Conservation (phyloP, 1,139 yeast genomes). For the Wickerhamiella pararugosa region DNA sequence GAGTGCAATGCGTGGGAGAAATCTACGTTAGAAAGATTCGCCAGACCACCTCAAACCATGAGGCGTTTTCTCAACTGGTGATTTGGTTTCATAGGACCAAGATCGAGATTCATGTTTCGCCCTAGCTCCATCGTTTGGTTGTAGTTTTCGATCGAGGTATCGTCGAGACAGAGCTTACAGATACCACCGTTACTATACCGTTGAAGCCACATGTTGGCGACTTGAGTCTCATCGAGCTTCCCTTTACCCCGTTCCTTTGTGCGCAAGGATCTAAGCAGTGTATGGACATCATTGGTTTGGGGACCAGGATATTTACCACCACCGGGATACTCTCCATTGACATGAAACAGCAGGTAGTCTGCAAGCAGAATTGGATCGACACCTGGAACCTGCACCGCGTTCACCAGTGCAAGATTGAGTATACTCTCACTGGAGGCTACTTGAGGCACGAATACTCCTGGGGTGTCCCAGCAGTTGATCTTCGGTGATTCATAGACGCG, state of each 20-base stretch:
- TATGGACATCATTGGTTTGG: conserved; percentile 66
- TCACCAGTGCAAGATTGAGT: conserved; percentile 60
- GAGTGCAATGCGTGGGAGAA: neutral
- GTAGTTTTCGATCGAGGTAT: conserved; percentile 14
- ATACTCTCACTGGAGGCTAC: conserved; percentile 53
- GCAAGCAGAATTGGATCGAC: conserved; percentile 80
- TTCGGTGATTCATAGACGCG: conserved; percentile 48
- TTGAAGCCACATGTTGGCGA: conserved; percentile 55
- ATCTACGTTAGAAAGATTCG: too few relatives aligned
- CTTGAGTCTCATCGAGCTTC: conserved; percentile 38
- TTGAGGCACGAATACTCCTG: conserved; percentile 79
- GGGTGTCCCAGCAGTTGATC: conserved; percentile 71
- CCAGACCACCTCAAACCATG: conserved; percentile 8
- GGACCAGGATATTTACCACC: conserved; percentile 32
- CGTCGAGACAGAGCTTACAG: conserved; percentile 24
- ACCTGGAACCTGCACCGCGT: conserved; percentile 46
- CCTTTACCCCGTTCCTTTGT: conserved; percentile 14
- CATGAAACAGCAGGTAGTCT: conserved; percentile 60
- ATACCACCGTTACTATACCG: conserved; percentile 49
- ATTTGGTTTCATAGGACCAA: conserved; percentile 6
- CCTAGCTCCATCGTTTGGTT: conserved; percentile 14
- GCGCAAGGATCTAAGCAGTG: conserved; percentile 43
- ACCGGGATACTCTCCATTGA: conserved; percentile 34
- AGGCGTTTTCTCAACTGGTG: conserved; percentile 7
- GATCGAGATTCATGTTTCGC: conserved; percentile 7